Conservation (phyloP, 1,284 basidiomycete genomes). For the Malassezia caprae region DNA sequence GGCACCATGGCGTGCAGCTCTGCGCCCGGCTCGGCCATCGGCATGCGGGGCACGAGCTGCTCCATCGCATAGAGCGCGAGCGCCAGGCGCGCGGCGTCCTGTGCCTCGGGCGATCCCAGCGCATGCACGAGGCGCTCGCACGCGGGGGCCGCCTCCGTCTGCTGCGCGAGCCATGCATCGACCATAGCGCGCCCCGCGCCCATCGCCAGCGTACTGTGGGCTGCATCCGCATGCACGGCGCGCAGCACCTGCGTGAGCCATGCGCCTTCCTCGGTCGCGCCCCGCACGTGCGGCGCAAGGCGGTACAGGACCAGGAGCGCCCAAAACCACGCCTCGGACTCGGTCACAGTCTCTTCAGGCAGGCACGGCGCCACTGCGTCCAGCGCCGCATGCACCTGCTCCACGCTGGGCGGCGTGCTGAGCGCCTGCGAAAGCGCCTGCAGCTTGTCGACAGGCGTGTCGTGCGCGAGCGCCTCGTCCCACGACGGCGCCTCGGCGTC, state of each 20-base stretch:
- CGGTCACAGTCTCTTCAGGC: too few species aligned
- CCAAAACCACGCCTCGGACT: background rate
- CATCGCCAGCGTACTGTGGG: conserved; percentile 1
- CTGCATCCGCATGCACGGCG: background rate
- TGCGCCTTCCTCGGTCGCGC: background rate
- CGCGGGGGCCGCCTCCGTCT: background rate
- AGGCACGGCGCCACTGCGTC: background rate
- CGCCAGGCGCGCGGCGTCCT: background rate
- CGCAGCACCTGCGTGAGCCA: conserved; percentile 7
- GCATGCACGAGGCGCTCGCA: background rate
- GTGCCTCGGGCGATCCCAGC: background rate
- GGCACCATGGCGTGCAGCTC: background rate
- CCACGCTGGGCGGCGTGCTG: background rate
- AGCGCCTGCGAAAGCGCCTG: background rate
- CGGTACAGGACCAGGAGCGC: background rate
- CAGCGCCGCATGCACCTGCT: background rate
- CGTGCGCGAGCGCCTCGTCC: background rate
- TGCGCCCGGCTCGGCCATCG: background rate
- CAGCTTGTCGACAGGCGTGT: background rate
- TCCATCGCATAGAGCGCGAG: conserved; percentile 5
- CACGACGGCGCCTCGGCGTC: background rate
- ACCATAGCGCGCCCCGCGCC: conserved; percentile 11
- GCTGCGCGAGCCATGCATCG: background rate
- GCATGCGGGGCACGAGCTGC: background rate
- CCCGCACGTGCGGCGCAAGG: background rate